Conservation (phyloP, 1,284 basidiomycete genomes). For the Trichosporon ovoides region DNA sequence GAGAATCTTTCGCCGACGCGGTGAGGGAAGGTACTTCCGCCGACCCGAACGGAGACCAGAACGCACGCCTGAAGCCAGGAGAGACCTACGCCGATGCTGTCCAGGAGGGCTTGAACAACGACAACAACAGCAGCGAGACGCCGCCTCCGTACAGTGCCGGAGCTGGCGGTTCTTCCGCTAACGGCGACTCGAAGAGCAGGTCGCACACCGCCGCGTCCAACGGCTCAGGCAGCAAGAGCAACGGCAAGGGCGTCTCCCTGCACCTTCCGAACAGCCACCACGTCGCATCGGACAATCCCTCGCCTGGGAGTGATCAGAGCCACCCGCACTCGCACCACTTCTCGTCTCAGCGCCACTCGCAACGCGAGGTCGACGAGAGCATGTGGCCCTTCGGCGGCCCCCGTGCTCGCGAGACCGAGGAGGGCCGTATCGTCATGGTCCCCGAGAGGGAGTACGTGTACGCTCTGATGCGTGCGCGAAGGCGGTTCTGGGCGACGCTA, state of each 20-base stretch:
- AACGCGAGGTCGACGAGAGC: not conserved
- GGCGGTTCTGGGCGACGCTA: conserved; percentile 42
- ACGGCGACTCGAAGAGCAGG: not conserved
- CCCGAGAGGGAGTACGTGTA: conserved; percentile 9
- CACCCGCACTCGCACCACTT: not conserved
- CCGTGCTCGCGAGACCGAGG: conserved; percentile 1
- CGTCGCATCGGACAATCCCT: not conserved
- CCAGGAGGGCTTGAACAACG: not conserved
- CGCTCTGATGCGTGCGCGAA: conserved; percentile 33
- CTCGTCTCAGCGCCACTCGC: not conserved
- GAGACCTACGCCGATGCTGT: not conserved
- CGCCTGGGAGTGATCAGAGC: not conserved
- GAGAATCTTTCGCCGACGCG: not conserved
- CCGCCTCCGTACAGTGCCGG: no score
- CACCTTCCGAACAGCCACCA: not conserved
- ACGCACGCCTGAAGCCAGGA: not conserved
- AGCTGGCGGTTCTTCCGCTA: no score
- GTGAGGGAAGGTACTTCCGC: not conserved
- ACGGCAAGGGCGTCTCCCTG: not conserved
- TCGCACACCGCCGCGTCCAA: not conserved
- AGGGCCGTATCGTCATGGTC: conserved; percentile 10
- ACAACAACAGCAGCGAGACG: no score
- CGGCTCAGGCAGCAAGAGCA: not conserved
- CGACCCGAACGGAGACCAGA: not conserved
- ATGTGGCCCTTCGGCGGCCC: not conserved